A percentile compares a stretch with the other conserved stretches of the same genome.
Conservation (phyloP, 345 rosid species). For the Citrus hindsii region DNA sequence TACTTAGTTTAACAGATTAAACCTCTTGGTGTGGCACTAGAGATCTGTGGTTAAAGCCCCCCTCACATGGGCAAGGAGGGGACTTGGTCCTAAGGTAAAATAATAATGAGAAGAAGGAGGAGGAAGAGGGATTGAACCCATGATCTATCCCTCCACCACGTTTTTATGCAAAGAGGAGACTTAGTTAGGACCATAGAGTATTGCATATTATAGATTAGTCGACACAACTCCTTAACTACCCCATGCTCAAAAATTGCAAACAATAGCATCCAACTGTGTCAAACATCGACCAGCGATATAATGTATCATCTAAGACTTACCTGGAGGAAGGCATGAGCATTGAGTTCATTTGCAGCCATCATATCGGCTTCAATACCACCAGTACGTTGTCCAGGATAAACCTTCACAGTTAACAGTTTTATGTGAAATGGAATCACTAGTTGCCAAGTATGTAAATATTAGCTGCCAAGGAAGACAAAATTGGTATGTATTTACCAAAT, state of each 20-base stretch:
- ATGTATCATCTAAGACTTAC: constrained; percentile 29
- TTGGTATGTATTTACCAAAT: background rate
- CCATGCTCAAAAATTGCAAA: background rate
- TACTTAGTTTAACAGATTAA: no score
- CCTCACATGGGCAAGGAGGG: background rate
- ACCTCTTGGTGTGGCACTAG: background rate
- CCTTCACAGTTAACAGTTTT: constrained; percentile 42
- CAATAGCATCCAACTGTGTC: background rate
- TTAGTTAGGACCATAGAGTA: background rate
- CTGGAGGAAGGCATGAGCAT: constrained; percentile 85
- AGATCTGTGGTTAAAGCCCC: background rate
- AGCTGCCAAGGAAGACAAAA: no score
- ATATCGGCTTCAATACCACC: constrained; percentile 85
- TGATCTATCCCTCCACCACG: background rate
- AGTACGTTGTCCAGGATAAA: constrained; percentile 85
- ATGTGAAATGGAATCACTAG: background rate
- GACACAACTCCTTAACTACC: background rate
- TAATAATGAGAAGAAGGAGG: no score
- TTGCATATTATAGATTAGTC: background rate
- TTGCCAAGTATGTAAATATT: background rate
- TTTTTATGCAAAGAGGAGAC: background rate
- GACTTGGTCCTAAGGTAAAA: background rate
- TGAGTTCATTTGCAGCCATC: constrained; percentile 98
- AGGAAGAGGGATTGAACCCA: background rate
- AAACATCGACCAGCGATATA: background rate